Base-by-base conservation (phyloP, 768 basidiomycete species). In the Tulasnella sp. region DNA sequence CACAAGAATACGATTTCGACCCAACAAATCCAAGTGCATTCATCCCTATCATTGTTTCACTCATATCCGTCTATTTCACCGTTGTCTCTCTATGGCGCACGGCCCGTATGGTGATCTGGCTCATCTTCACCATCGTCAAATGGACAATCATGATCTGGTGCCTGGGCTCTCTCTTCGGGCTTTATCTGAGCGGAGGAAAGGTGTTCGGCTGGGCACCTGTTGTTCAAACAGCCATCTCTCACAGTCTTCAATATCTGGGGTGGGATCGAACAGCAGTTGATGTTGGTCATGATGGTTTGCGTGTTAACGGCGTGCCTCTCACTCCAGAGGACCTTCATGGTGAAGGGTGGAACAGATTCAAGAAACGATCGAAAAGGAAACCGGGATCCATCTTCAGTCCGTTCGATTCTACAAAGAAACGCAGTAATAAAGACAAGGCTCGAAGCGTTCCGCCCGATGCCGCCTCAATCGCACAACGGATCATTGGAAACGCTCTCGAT, bases 51-150 rank as follows among this genome's bases (percentile, higher is more conserved):
- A 60, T 83, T 13, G 37, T 89, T 60, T 80, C 75, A 53, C 63
- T 88, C 27, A 64, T 87, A 45, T 71, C 74, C 4, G 79, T 83
- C 16, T 89, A 88, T 64, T 71, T 86, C 54, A 82, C 83, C 3
- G 69, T 89, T n/a, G 55, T 79, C 35, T 83, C 78, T 61, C 64
- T 86, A 46, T 86, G 86, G 66, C 80, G 83, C 54, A 87, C 86
- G 4, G 79, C 84, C 10, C 72, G 72, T 20, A 87, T 81, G 79
- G 70, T 82, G 58, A 65, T 87, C 56, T 74, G 81, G 54, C 76
- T 75, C 29, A 68, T 66, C 24, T 63, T 85, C 57, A 85, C 75
- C 71, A 72, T 84, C 59, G 62, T 83, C 59, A 89, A 89, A 65
- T 89, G 85, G 85, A 81, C 79, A 20, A 65, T 69, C 9, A 65